Evolutionary conservation across 2,329 filamentous ascomycete species (phyloP).

Genomic region (Diaporthe caulivora): DNA sequence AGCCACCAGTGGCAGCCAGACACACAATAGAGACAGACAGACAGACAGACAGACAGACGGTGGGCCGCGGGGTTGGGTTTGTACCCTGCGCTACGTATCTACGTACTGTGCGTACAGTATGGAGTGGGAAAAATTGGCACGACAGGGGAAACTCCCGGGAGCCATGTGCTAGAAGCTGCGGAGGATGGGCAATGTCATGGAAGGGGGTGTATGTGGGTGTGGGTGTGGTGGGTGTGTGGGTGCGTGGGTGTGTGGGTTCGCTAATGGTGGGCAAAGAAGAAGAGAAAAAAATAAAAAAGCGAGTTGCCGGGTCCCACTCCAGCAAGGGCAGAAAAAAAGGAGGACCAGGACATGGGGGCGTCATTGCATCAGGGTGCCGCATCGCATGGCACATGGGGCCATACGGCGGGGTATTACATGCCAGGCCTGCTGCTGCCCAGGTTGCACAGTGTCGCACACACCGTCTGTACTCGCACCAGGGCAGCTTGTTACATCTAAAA

Average conservation of each 20-base stretch:
- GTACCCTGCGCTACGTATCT: background rate
- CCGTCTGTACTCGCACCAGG: conserved; percentile 6
- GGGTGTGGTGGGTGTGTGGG: background rate
- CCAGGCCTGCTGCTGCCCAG: no score
- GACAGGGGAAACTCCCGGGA: conserved; percentile 39
- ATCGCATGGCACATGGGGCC: conserved; percentile 37
- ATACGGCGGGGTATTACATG: conserved; percentile 6
- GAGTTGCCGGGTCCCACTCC: conserved; percentile 28
- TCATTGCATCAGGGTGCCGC: conserved; percentile 29
- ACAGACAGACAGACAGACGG: background rate
- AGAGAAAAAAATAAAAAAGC: conserved; percentile 31
- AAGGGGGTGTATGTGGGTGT: no score
- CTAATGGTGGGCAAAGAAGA: conserved; percentile 3
- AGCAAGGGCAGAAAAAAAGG: conserved; percentile 1
- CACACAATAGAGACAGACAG: no score
- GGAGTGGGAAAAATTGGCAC: conserved; percentile 37
- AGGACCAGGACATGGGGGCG: conserved; percentile 25
- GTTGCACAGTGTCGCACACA: conserved; percentile 1
- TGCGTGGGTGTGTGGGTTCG: background rate
- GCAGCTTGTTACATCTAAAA: conserved; percentile 8
- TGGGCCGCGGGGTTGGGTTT: conserved; percentile 10
- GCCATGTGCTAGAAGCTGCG: conserved; percentile 41
- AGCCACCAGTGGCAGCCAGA: no score
- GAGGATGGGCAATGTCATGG: conserved; percentile 30
- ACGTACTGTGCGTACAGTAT: conserved; percentile 18